Evolutionary conservation across 2,329 filamentous ascomycete species (phyloP).

Genomic region (Mycocentrospora acerina): DNA sequence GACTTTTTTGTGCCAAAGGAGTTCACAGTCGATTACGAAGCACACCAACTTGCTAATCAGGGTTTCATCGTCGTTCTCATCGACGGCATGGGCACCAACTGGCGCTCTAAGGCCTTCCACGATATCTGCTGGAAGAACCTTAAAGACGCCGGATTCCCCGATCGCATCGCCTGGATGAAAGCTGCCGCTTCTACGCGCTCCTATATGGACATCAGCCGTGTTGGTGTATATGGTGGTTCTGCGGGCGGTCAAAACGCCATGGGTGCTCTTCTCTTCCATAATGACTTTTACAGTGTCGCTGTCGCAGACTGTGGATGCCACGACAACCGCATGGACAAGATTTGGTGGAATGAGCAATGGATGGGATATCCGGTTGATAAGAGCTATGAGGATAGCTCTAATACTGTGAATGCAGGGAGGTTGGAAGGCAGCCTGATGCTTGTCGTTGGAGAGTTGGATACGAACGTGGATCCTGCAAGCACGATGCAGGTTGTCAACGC

Average conservation of each 20-base stretch:
- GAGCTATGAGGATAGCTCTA: constrained; percentile 26
- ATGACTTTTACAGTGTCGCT: constrained; percentile 30
- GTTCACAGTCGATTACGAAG: constrained; percentile 12
- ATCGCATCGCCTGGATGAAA: constrained; percentile 33
- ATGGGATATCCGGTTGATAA: constrained; percentile 31
- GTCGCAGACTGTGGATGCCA: constrained; percentile 30
- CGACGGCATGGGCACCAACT: constrained; percentile 34
- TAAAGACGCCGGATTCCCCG: constrained; percentile 30
- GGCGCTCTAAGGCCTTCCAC: constrained; percentile 34
- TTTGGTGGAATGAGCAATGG: constrained; percentile 33
- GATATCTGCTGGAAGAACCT: constrained; percentile 29
- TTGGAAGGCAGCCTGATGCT: constrained; percentile 19
- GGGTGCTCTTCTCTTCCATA: constrained; percentile 28
- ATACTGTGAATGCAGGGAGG: constrained; percentile 24
- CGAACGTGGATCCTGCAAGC: constrained; percentile 32
- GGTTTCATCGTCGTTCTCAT: constrained; percentile 30
- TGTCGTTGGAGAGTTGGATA: constrained; percentile 37
- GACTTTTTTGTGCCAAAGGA: constrained; percentile 25
- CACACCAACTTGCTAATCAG: constrained; percentile 21
- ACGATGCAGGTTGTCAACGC: constrained; percentile 32
- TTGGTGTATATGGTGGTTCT: constrained; percentile 22
- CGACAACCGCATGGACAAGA: constrained; percentile 33
- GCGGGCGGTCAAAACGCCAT: constrained; percentile 32
- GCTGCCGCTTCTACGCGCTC: constrained; percentile 22
- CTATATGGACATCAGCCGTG: constrained; percentile 26